These are phyloP conservation scores for Trypanosoma rangeli DNA, from an alignment of 208 protist species.

Conservation along the genomic window DNA sequence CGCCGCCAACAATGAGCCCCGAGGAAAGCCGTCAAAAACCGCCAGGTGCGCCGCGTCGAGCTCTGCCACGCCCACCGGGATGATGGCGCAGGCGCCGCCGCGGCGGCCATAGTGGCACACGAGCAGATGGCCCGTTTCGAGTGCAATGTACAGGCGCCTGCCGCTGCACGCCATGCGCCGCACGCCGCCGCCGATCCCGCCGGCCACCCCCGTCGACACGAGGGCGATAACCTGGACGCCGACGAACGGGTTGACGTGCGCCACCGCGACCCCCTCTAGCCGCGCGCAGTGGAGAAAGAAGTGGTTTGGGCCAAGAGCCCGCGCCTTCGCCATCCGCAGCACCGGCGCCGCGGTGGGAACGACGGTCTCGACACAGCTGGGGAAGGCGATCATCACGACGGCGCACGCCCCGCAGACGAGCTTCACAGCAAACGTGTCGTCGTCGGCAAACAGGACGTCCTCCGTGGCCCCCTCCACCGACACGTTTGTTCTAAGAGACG, in stretches of 20 bases:
- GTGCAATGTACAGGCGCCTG: conserved; percentile 58
- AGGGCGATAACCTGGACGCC: conserved; percentile 65
- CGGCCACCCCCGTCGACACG: conserved; percentile 64
- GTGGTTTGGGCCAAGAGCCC: conserved; percentile 54
- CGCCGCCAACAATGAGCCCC: conserved; percentile 64
- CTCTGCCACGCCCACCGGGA: conserved; percentile 67
- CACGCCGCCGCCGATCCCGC: conserved; percentile 67
- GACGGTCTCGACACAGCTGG: conserved; percentile 15
- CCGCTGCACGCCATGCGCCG: conserved; percentile 53
- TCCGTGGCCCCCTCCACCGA: conserved; percentile 60
- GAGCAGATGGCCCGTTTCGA: conserved; percentile 76
- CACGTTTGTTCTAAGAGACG: conserved; percentile 18
- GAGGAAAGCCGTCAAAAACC: conserved; percentile 49
- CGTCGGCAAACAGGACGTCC: conserved; percentile 55
- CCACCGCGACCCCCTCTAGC: conserved; percentile 71
- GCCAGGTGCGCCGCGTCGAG: conserved; percentile 43
- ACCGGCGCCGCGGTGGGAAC: conserved; percentile 63
- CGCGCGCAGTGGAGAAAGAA: conserved; percentile 52
- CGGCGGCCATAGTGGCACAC: conserved; percentile 63
- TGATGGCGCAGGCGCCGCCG: conserved; percentile 39
- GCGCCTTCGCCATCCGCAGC: conserved; percentile 39
- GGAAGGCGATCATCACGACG: conserved; percentile 46
- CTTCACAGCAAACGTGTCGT: conserved; percentile 70
- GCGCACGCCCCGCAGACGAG: conserved; percentile 41
- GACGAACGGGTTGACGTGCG: conserved; percentile 53